Conservation (phyloP, 2,329 filamentous ascomycete species). For the Nectriaceae sp. region DNA sequence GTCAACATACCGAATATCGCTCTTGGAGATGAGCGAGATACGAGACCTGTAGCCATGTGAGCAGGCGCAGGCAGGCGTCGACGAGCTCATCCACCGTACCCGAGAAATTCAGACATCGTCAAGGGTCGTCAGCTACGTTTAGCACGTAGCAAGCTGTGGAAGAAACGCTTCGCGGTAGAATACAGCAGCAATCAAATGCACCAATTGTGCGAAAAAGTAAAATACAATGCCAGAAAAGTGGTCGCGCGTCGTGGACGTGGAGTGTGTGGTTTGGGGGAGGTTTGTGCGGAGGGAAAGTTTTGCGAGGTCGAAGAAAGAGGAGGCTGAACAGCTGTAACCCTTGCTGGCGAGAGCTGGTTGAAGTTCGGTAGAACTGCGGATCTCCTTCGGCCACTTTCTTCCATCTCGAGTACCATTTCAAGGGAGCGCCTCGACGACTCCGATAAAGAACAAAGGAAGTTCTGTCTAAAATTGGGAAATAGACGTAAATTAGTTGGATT, state of each 20-base stretch:
- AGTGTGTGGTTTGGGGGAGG: slow-evolving; percentile 20
- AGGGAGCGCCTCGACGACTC: no score
- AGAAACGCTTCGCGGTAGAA: slow-evolving; percentile 21
- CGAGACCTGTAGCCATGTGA: slow-evolving; percentile 65
- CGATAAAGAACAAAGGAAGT: no score
- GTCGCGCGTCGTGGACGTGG: slow-evolving; percentile 9
- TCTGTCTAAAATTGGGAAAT: no score
- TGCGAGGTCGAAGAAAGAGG: slow-evolving; percentile 33
- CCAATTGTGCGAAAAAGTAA: slow-evolving; percentile 14
- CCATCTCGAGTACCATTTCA: neutral
- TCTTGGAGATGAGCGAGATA: slow-evolving; percentile 96
- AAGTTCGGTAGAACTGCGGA: slow-evolving; percentile 25
- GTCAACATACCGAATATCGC: slow-evolving; percentile 82
- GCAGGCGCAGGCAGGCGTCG: slow-evolving; percentile 32
- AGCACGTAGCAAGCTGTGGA: slow-evolving; percentile 41
- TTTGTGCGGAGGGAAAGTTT: slow-evolving; percentile 37
- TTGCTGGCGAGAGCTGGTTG: slow-evolving; percentile 21
- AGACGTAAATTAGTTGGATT: no score
- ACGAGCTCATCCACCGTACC: slow-evolving; percentile 44
- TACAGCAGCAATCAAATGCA: slow-evolving; percentile 21
- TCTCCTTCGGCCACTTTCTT: slow-evolving; percentile 15
- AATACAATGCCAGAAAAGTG: slow-evolving; percentile 11
- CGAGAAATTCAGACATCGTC: slow-evolving; percentile 62
- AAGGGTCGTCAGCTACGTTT: slow-evolving; percentile 38
- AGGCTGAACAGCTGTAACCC: slow-evolving; percentile 32